Evolutionary conservation across 768 basidiomycete species (phyloP).

Genomic region (Mycena sanguinolenta): DNA sequence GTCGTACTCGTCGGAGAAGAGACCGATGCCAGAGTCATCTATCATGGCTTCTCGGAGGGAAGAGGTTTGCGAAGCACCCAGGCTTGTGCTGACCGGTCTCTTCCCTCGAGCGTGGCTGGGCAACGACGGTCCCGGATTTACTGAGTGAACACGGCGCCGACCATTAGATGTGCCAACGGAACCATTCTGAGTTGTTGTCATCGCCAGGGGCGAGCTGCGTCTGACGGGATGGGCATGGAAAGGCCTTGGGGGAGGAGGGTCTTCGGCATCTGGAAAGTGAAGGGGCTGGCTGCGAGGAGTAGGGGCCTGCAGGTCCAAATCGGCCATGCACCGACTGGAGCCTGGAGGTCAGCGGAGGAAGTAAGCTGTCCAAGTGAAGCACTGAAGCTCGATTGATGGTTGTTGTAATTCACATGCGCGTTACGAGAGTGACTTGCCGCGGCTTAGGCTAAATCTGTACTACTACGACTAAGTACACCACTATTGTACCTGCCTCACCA

Average conservation of each 20-base stretch:
- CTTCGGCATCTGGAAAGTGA: conserved; percentile 19
- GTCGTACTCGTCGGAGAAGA: conserved; percentile 84
- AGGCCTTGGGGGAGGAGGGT: conserved; percentile 7
- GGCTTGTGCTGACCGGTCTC: conserved; percentile 42
- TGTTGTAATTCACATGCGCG: not conserved
- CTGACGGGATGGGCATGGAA: conserved; percentile 38
- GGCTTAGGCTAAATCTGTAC: too few relatives aligned
- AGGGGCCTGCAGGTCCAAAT: conserved; percentile 11
- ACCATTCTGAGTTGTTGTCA: conserved; percentile 48
- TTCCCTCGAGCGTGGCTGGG: conserved; percentile 45
- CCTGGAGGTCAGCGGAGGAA: not conserved
- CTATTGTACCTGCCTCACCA: conserved; percentile 10
- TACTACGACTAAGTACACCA: too few relatives aligned
- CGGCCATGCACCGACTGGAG: not conserved
- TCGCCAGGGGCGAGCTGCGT: conserved; percentile 51
- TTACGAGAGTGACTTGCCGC: not conserved
- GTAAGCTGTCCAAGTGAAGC: not conserved
- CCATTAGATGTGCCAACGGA: conserved; percentile 35
- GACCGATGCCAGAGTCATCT: conserved; percentile 53
- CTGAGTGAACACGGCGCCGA: conserved; percentile 46
- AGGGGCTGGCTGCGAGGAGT: not conserved
- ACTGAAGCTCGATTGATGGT: not conserved
- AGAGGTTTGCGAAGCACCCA: conserved; percentile 23
- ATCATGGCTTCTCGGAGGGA: conserved; percentile 40
- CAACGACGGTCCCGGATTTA: conserved; percentile 38